Evolutionary conservation across 2,329 filamentous ascomycete genomes (phyloP).

Genomic region (Venturiaceae sp.): DNA sequence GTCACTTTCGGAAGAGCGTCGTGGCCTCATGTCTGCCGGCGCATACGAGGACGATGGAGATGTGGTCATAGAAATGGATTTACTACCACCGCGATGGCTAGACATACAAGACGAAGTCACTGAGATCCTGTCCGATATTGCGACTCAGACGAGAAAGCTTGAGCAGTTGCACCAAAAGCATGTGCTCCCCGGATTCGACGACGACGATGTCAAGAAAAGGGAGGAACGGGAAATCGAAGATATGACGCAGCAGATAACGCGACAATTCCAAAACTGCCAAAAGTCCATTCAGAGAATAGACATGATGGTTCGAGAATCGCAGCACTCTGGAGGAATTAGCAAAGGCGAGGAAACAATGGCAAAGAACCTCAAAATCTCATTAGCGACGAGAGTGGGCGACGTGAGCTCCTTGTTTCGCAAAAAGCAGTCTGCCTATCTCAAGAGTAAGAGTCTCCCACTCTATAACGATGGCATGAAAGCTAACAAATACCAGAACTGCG

Average conservation of each 20-base stretch:
- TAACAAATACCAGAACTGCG: slow-evolving; percentile 34
- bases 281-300: slow-evolving; percentile 81
- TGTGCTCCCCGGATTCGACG: slow-evolving; percentile 90
- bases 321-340: slow-evolving; percentile 60
- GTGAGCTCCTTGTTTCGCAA: slow-evolving; percentile 88
- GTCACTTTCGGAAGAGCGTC: slow-evolving; percentile 51
- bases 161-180: slow-evolving; percentile 96
- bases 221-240: slow-evolving; percentile 88
- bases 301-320: slow-evolving; percentile 73
- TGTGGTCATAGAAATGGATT: slow-evolving; percentile 95
- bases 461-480: not conserved
- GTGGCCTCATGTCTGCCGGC: slow-evolving; percentile 73
- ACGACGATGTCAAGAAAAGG: slow-evolving; percentile 76
- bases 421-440: slow-evolving; percentile 93
- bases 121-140: slow-evolving; percentile 70
- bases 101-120: slow-evolving; percentile 91
- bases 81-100: slow-evolving; percentile 89
- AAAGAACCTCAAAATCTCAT: slow-evolving; percentile 85
- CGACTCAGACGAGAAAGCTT: slow-evolving; percentile 71
- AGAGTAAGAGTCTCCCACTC: slow-evolving; percentile 51
- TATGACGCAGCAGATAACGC: slow-evolving; percentile 83
- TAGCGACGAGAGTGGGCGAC: slow-evolving; percentile 82
- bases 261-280: slow-evolving; percentile 82
- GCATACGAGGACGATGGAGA: slow-evolving; percentile 82
- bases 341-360: slow-evolving; percentile 91